Conservation (phyloP, 805 yeast species). For the Myxozyma geophila region DNA sequence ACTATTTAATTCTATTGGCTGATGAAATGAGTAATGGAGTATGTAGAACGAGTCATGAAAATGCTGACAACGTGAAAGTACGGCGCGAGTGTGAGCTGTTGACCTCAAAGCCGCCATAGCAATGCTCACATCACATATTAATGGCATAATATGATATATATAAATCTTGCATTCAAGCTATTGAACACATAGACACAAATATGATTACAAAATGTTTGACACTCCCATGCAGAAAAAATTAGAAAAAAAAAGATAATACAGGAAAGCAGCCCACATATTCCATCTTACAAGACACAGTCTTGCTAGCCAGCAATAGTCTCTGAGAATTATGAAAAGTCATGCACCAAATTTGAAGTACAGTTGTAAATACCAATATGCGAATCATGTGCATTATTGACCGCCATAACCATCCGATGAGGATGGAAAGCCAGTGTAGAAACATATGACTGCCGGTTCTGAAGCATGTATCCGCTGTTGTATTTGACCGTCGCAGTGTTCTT, state of each 20-base stretch:
- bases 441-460: slow-evolving; percentile 50
- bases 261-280: neutral
- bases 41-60: too few relatives aligned
- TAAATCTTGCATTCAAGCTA: neutral
- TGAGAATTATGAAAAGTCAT: slow-evolving; percentile 21
- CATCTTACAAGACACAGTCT: too few relatives aligned
- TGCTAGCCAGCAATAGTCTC: neutral
- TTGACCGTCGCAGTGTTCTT: slow-evolving; percentile 66
- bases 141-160: neutral
- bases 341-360: slow-evolving; percentile 30
- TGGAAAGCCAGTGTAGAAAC: slow-evolving; percentile 76
- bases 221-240: neutral
- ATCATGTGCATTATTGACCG: slow-evolving; percentile 81
- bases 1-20: neutral
- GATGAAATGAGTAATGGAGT: too few relatives aligned
- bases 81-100: too few relatives aligned
- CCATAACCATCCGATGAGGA: slow-evolving; percentile 93
- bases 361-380: slow-evolving; percentile 67
- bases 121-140: too few relatives aligned
- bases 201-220: neutral
- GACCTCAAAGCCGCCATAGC: too few relatives aligned
- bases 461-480: slow-evolving; percentile 48
- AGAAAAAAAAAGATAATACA: neutral
- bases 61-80: too few relatives aligned
- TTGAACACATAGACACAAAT: neutral